A percentile compares a stretch with the other conserved stretches of the same genome.
Evolutionary conservation across 2,329 filamentous ascomycete species (phyloP).

Genomic region (Dryadomyces sulphureus): DNA sequence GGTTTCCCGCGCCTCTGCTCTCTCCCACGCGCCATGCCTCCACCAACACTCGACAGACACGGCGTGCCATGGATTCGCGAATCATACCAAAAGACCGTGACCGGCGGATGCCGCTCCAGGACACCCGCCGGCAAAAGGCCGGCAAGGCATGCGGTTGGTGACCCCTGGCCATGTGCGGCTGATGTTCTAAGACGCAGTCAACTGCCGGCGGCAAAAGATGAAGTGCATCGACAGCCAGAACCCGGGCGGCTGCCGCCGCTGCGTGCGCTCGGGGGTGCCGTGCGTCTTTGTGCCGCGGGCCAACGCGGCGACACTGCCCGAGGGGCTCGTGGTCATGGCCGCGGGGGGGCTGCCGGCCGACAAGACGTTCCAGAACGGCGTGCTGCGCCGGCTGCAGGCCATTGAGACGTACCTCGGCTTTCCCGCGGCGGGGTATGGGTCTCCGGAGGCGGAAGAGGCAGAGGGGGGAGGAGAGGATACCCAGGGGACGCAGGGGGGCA

Average conservation of each 20-base stretch:
- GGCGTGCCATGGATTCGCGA: neutral
- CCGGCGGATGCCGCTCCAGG: neutral
- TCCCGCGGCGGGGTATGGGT: neutral
- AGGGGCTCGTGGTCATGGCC: neutral
- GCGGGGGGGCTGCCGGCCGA: neutral
- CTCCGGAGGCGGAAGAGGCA: too few species aligned
- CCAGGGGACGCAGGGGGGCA: too few species aligned
- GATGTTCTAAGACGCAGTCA: conserved; percentile 4
- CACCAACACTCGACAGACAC: neutral
- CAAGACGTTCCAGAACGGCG: conserved; percentile 1
- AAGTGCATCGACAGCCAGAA: conserved; percentile 6
- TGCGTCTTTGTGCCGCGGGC: conserved; percentile 10
- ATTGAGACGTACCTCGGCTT: conserved; percentile 6
- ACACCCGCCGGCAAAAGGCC: conserved; percentile 4
- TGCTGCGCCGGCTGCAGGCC: conserved; percentile 5
- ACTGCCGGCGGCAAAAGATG: conserved; percentile 11
- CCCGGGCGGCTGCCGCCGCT: conserved; percentile 5
- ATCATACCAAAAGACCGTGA: neutral
- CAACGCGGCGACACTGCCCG: conserved; percentile 6
- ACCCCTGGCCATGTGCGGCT: neutral
- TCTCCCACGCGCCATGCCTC: neutral
- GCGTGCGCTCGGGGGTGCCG: conserved; percentile 5
- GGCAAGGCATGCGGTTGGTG: conserved; percentile 8
- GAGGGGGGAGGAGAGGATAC: neutral
- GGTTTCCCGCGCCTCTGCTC: neutral